These are phyloP conservation scores for Cryomyces minteri DNA, from an alignment of 495 filamentous ascomycete genomes.

Conservation along the genomic window DNA sequence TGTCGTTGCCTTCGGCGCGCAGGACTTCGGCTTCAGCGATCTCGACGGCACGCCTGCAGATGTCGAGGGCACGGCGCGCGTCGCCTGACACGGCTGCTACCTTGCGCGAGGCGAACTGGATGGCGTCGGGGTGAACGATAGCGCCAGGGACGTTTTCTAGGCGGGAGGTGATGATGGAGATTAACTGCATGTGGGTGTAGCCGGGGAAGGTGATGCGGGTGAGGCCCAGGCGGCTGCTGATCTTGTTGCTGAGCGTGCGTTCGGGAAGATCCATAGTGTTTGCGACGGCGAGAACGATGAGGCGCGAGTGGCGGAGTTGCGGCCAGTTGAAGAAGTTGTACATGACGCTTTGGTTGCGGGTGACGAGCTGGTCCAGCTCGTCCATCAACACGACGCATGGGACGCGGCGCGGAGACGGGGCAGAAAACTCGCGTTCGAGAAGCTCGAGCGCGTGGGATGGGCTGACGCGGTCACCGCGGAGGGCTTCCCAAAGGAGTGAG, in stretches of 20 bases:
- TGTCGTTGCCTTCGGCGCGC: constrained; percentile 7
- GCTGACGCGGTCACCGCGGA: constrained; percentile 83
- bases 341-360: constrained; percentile 96
- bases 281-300: constrained; percentile 93
- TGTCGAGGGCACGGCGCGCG: constrained; percentile 80
- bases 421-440: constrained; percentile 77
- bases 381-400: constrained; percentile 99
- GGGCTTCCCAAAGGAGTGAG: constrained; percentile 84
- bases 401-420: constrained; percentile 73
- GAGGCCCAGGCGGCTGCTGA: constrained; percentile 65
- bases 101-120: constrained; percentile 93
- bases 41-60: constrained; percentile 89
- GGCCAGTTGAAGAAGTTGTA: constrained; percentile 99
- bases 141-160: constrained; percentile 72
- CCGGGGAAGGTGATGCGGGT: constrained; percentile 84
- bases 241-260: constrained; percentile 93
- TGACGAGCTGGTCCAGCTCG: constrained; percentile 94
- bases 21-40: constrained; percentile 59
- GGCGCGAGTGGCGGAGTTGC: constrained; percentile 67
- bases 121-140: constrained; percentile 81
- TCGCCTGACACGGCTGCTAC: constrained; percentile 94
- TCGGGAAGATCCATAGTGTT: constrained; percentile 99
- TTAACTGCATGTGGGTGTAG: constrained; percentile 94
- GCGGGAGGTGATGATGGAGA: constrained; percentile 86
- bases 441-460: constrained; percentile 83